Percentiles rank a stretch among this genome's conserved stretches.
These are phyloP conservation scores for Chalciporus pseudorubinellus DNA, from an alignment of 768 basidiomycete genomes.

Conservation along the genomic window DNA sequence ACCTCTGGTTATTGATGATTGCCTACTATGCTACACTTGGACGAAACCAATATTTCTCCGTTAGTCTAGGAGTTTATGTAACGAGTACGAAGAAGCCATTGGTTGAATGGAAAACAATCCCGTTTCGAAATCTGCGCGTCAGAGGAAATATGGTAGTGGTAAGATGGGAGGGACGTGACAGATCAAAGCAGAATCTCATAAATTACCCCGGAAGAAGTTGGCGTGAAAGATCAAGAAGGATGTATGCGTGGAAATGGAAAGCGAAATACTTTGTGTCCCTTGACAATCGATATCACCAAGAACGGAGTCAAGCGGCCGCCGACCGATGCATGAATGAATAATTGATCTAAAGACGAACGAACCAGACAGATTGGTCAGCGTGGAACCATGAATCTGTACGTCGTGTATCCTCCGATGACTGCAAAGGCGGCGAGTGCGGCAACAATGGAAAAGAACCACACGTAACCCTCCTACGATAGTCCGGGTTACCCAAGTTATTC, in stretches of 20 bases:
- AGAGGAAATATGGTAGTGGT: too few species aligned
- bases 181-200: background rate
- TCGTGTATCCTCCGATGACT: conserved; percentile 72
- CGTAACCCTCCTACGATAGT: conserved; percentile 42
- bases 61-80: conserved; percentile 2
- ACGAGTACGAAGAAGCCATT: conserved; percentile 1
- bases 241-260: background rate
- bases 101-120: background rate
- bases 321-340: background rate
- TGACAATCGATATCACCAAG: too few species aligned
- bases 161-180: background rate
- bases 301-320: too few species aligned
- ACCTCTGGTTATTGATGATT: background rate
- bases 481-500: background rate
- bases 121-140: background rate
- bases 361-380: too few species aligned
- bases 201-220: background rate
- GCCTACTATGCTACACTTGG: conserved; percentile 1
- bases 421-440: conserved; percentile 80
- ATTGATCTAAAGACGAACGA: too few species aligned
- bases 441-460: conserved; percentile 90
- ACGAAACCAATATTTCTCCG: background rate
- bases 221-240: background rate
- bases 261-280: background rate
- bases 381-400: conserved; percentile 72